Percentiles rank a stretch among this genome's conserved stretches.
Evolutionary conservation across 768 basidiomycete species (phyloP).

Genomic region (Pholiota conissans): DNA sequence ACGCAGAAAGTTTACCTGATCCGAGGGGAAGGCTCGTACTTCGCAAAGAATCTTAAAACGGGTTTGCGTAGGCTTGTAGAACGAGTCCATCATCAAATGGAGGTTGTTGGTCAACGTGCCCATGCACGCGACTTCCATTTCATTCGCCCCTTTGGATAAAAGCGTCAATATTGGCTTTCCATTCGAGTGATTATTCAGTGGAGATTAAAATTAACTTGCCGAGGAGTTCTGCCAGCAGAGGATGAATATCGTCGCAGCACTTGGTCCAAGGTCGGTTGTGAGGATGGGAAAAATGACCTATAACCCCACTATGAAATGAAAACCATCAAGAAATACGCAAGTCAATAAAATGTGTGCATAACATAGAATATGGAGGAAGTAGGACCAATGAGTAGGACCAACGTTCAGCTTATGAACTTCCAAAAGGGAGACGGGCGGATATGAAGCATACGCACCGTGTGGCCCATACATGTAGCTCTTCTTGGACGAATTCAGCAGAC

Average conservation of each 20-base stretch:
- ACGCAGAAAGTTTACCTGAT: constrained; percentile 64
- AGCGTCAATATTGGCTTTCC: constrained; percentile 18
- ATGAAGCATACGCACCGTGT: constrained; percentile 46
- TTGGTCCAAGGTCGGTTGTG: constrained; percentile 79
- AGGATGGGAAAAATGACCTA: constrained; percentile 92
- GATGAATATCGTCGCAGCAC: constrained; percentile 70
- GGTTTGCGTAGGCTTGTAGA: constrained; percentile 84
- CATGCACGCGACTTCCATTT: constrained; percentile 94
- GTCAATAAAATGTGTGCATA: constrained; percentile 11
- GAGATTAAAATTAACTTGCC: constrained; percentile 48
- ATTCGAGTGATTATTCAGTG: constrained; percentile 9
- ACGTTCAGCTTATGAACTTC: constrained; percentile 10
- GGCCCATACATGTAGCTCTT: constrained; percentile 87
- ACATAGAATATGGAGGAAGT: constrained; percentile 5
- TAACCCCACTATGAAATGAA: constrained; percentile 62
- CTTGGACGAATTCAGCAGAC: constrained; percentile 68
- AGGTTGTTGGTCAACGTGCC: constrained; percentile 93
- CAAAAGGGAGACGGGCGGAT: constrained; percentile 6
- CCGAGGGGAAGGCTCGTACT: constrained; percentile 92
- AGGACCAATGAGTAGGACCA: constrained; percentile 1
- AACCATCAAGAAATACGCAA: constrained; percentile 12
- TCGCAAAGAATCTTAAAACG: constrained; percentile 96
- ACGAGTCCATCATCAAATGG: constrained; percentile 91
- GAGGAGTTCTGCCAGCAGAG: constrained; percentile 77
- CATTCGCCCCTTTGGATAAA: constrained; percentile 66